Evolutionary conservation across 148 eudicot species (phyloP).

Genomic region (Nepenthes mirabilis): DNA sequence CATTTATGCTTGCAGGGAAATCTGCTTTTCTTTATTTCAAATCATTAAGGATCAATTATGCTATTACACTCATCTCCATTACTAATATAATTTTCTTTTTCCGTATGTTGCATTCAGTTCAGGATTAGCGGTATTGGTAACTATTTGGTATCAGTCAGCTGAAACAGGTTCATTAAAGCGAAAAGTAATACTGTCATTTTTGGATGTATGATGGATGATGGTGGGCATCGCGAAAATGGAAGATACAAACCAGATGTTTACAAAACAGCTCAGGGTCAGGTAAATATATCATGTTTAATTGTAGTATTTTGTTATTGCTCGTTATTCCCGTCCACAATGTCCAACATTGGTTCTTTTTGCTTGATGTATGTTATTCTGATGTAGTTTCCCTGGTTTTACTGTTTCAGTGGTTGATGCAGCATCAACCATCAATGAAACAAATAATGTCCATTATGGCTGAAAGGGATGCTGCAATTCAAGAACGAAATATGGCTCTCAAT

Average conservation of each 20-base stretch:
- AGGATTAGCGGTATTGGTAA: not conserved
- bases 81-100: too few relatives aligned
- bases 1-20: too few relatives aligned
- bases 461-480: constrained; percentile 92
- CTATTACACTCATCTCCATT: too few relatives aligned
- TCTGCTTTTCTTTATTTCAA: too few relatives aligned
- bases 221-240: constrained; percentile 81
- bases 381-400: not conserved
- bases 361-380: not conserved
- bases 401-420: constrained; percentile 86
- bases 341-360: not conserved
- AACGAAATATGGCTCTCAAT: constrained; percentile 73
- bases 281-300: constrained; percentile 7
- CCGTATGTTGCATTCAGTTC: too few relatives aligned
- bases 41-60: too few relatives aligned
- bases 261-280: constrained; percentile 77
- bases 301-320: not conserved
- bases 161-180: not conserved
- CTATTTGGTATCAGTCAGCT: not conserved
- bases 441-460: constrained; percentile 94
- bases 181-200: not conserved
- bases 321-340: not conserved
- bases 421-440: constrained; percentile 95
- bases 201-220: constrained; percentile 53
- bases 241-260: constrained; percentile 55